Percentiles rank a stretch among this genome's conserved stretches.
These are phyloP conservation scores for Alternaria sp. DNA, from an alignment of 2,329 filamentous ascomycete species.

Conservation along the genomic window DNA sequence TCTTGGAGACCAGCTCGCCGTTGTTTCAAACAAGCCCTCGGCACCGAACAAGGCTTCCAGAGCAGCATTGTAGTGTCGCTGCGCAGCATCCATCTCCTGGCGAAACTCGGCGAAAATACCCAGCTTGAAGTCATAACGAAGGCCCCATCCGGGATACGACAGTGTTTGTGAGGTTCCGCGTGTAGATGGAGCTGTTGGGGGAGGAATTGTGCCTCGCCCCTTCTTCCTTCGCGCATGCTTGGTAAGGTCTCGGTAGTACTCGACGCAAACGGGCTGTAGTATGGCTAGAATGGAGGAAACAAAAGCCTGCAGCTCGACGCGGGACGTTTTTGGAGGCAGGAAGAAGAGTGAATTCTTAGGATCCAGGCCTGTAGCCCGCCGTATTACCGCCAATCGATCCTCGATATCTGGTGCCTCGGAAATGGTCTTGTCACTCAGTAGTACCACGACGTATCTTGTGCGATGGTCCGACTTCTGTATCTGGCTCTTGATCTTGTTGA, in stretches of 20 bases:
- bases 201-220: slow-evolving; percentile 77
- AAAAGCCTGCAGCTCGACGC: slow-evolving; percentile 75
- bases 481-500: slow-evolving; percentile 76
- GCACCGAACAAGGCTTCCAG: slow-evolving; percentile 83
- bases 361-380: slow-evolving; percentile 80
- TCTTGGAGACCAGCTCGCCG: slow-evolving; percentile 86
- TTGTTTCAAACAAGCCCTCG: slow-evolving; percentile 82
- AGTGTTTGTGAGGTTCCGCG: slow-evolving; percentile 84
- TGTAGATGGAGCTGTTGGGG: slow-evolving; percentile 83
- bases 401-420: slow-evolving; percentile 69
- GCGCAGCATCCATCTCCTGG: slow-evolving; percentile 87
- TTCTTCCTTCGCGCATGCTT: slow-evolving; percentile 91
- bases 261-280: slow-evolving; percentile 77
- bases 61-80: slow-evolving; percentile 85
- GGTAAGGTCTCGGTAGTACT: slow-evolving; percentile 94
- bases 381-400: slow-evolving; percentile 80
- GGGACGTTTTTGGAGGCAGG: slow-evolving; percentile 75
- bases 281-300: slow-evolving; percentile 75
- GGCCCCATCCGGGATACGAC: slow-evolving; percentile 87
- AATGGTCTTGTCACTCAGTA: slow-evolving; percentile 75
- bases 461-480: slow-evolving; percentile 78
- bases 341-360: slow-evolving; percentile 83
- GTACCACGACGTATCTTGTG: slow-evolving; percentile 76
- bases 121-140: slow-evolving; percentile 93
- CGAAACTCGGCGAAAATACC: slow-evolving; percentile 91